Base-by-base conservation (phyloP, 164 flowering plant genomes). In the Aristolochia contorta region DNA sequence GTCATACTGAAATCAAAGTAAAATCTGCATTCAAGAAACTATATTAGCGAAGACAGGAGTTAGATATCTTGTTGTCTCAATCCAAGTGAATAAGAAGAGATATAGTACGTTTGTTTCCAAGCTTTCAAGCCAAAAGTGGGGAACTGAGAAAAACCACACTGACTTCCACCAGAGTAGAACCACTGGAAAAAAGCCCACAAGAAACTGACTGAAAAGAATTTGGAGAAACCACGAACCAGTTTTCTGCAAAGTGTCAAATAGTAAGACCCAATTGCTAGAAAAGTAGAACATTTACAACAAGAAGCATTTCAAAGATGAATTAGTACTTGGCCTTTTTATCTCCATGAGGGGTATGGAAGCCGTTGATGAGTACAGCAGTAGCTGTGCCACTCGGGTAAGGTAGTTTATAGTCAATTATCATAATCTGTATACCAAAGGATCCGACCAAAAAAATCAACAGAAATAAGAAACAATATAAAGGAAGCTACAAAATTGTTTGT, bases 1-100 rank as follows among this genome's bases (percentile, higher is more conserved):
- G 91, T 88, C 81, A 66, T 65, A 60, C 82, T 82, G 69, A 91
- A 91, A 73, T 88, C 89, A 43, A 91, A 91, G 79, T 77, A 86
- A 69, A 88, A 88, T 65, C 96, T 86, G 91, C 23, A 49, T 21
- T 10, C 10, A 16, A 21, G 53, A 18, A 49, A 37, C 43, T 8
- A 37, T 3, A 10, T 37, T 37, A 37, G 43, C 43, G 7, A 37
- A 37, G 7, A 37, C 5, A 37, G 43, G 7, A 37, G 12, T 10
- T 37, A 37, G 43, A 37, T 37, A 10, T 0, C 10, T 0, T 37
- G 7, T 37, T 3, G 12, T 37, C 43, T 37, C 10, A 37, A 37
- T 37, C 43, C 43, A 49, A 49, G 10, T 16, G 75, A 41, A 20
- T 2, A 30, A 30, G 5, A 45, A 12, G 20, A 54, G 57, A 54